These are phyloP conservation scores for Fraxinus xanthoxyloides DNA, from an alignment of 305 asterid species.

Conservation along the genomic window DNA sequence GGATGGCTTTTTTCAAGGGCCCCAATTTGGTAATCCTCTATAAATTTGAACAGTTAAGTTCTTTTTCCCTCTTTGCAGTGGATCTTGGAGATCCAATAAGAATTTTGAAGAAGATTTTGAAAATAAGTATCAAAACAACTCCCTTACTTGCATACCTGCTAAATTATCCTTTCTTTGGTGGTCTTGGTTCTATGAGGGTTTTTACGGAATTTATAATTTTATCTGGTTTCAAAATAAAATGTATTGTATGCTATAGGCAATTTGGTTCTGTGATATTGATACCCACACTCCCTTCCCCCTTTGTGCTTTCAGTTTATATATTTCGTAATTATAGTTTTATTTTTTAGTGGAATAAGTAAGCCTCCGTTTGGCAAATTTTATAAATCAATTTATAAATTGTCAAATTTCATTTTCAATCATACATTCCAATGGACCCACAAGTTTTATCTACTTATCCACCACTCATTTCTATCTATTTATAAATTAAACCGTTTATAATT, in stretches of 20 bases:
- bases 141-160: not conserved
- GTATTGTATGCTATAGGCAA: not conserved
- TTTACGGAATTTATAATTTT: too few species aligned
- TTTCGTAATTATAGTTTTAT: not conserved
- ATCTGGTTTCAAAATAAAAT: not conserved
- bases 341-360: not conserved
- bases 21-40: not conserved
- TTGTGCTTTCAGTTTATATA: not conserved
- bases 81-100: not conserved
- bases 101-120: not conserved
- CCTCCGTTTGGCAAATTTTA: not conserved
- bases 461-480: not conserved
- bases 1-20: not conserved
- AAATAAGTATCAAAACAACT: not conserved
- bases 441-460: not conserved
- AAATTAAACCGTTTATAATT: not conserved
- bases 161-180: not conserved
- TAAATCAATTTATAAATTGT: not conserved
- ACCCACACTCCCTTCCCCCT: not conserved
- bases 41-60: not conserved
- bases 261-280: not conserved
- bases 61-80: not conserved
- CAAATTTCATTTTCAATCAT: not conserved
- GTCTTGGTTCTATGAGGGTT: not conserved
- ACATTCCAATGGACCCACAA: not conserved